Conservation (phyloP, 2,329 filamentous ascomycete species). For the Verticillium nubilum region DNA sequence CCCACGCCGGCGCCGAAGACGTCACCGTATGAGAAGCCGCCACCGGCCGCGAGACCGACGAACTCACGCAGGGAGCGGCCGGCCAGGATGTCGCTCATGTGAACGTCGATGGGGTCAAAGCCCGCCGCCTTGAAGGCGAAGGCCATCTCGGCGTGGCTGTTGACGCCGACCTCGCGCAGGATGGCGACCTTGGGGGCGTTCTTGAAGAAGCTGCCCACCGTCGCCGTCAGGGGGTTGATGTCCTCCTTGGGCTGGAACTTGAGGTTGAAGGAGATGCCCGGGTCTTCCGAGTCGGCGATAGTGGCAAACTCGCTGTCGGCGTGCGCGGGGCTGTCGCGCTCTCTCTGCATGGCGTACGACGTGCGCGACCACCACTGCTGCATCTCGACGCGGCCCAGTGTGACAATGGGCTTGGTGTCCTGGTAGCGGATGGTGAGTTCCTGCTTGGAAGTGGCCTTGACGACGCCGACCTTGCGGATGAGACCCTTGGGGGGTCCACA, state of each 20-base stretch:
- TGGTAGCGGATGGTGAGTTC: conserved; percentile 71
- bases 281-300: conserved; percentile 69
- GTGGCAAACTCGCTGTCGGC: conserved; percentile 77
- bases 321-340: conserved; percentile 82
- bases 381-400: conserved; percentile 63
- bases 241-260: conserved; percentile 75
- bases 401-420: conserved; percentile 57
- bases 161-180: conserved; percentile 90
- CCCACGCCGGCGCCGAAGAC: conserved; percentile 85
- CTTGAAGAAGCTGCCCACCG: conserved; percentile 46
- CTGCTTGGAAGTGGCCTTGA: conserved; percentile 66
- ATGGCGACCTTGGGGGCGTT: conserved; percentile 76
- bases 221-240: conserved; percentile 59
- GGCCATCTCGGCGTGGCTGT: conserved; percentile 95
- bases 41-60: conserved; percentile 86
- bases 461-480: conserved; percentile 77
- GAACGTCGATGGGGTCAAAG: conserved; percentile 87
- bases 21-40: conserved; percentile 93
- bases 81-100: conserved; percentile 89
- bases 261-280: conserved; percentile 79
- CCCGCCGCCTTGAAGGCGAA: conserved; percentile 90
- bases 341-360: conserved; percentile 84
- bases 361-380: conserved; percentile 88
- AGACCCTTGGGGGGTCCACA: conserved; percentile 78
- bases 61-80: conserved; percentile 78